phyloP scores from a whole-genome alignment of 208 protist genomes.

The Acanthamoeba divionensis region DNA sequence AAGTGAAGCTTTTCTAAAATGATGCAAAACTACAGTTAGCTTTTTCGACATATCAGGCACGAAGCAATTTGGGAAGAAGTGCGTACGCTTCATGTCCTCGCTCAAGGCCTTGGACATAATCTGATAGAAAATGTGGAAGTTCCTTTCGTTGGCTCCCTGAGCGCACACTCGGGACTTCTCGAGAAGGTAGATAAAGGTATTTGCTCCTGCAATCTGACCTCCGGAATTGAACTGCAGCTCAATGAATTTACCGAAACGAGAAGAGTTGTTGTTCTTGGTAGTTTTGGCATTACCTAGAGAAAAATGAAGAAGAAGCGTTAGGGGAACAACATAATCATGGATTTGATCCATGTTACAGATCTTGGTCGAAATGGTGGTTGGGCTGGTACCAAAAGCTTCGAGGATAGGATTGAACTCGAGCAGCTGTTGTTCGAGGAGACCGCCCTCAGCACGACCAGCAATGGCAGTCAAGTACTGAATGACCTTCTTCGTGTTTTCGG shows the following conservation, averaged over 20 bases:
- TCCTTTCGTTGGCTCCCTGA: constrained; percentile 68
- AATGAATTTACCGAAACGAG: constrained; percentile 80
- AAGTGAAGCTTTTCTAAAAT: constrained; percentile 47
- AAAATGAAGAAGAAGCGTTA: too few species aligned
- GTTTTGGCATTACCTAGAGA: constrained; percentile 80
- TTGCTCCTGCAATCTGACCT: constrained; percentile 68
- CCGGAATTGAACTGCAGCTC: constrained; percentile 71
- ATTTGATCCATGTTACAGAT: too few species aligned
- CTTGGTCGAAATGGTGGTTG: too few species aligned
- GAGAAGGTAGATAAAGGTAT: constrained; percentile 67
- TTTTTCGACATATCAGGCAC: too few species aligned
- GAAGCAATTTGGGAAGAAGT: too few species aligned
- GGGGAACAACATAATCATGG: too few species aligned
- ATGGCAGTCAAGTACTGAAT: constrained; percentile 77
- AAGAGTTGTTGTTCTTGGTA: constrained; percentile 79
- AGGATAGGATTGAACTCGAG: constrained; percentile 75
- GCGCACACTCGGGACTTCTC: constrained; percentile 69
- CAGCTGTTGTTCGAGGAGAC: constrained; percentile 72
- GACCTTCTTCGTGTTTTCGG: constrained; percentile 82
- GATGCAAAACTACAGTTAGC: too few species aligned
- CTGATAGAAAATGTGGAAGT: constrained; percentile 77
- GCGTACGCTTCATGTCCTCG: constrained; percentile 32
- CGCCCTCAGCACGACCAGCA: constrained; percentile 1
- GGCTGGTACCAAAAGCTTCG: constrained; percentile 72
- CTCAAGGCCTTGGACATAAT: constrained; percentile 37